Evolutionary conservation across 176 grass and related monocot genomes (phyloP).

Genomic region (Cenchrus purpureus): DNA sequence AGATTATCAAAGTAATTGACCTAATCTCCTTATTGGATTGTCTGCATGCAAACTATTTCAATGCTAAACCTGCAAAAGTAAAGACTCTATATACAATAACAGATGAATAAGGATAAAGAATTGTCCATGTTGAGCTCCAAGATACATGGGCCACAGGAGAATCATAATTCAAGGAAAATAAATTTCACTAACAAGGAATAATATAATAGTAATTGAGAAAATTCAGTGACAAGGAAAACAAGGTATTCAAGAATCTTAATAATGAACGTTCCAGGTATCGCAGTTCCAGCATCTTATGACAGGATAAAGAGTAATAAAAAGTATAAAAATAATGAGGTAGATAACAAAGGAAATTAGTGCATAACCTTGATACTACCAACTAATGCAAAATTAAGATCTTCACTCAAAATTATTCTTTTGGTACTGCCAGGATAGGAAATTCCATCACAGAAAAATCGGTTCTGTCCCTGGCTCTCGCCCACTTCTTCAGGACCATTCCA

Average conservation of each 20-base stretch:
- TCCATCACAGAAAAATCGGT: slow-evolving; percentile 51
- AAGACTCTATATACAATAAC: slow-evolving; percentile 17
- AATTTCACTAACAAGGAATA: background rate
- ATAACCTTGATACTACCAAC: slow-evolving; percentile 84
- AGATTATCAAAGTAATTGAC: slow-evolving; percentile 13
- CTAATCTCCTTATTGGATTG: slow-evolving; percentile 9
- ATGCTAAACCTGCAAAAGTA: slow-evolving; percentile 17
- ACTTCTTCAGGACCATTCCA: slow-evolving; percentile 46
- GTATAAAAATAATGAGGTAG: slow-evolving; percentile 3
- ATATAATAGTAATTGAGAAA: slow-evolving; percentile 2
- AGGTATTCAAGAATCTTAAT: slow-evolving; percentile 6
- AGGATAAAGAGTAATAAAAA: background rate
- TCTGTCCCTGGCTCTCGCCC: slow-evolving; percentile 24
- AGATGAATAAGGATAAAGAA: background rate
- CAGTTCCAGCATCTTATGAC: background rate
- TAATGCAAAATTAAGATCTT: slow-evolving; percentile 70
- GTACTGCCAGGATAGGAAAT: slow-evolving; percentile 48
- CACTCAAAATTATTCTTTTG: slow-evolving; percentile 76
- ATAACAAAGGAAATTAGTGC: background rate
- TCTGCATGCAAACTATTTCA: slow-evolving; percentile 24
- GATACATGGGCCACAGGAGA: background rate
- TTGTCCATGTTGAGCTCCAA: background rate
- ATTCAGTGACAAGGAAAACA: background rate
- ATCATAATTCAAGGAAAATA: background rate
- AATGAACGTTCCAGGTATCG: background rate